Percentiles rank a stretch among this genome's conserved stretches.
These are phyloP conservation scores for Chaetomium strumarium DNA, from an alignment of 2,329 filamentous ascomycete genomes.

Conservation along the genomic window DNA sequence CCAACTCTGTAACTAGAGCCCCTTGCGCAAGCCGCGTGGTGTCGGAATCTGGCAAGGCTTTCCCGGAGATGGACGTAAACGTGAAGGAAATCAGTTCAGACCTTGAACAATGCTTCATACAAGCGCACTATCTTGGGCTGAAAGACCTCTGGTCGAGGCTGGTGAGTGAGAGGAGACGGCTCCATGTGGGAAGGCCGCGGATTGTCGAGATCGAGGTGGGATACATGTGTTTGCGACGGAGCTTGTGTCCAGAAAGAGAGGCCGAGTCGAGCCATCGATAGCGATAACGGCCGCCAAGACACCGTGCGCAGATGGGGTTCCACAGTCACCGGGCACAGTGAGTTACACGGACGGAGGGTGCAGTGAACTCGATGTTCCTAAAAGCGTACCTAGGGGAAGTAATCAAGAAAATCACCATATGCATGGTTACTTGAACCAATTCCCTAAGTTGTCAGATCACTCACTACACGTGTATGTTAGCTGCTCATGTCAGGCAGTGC, in stretches of 20 bases:
- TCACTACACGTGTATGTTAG: too few species aligned
- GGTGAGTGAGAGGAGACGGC: slow-evolving; percentile 86
- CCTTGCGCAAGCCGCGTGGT: neutral
- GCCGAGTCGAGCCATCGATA: slow-evolving; percentile 1
- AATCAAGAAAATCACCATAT: too few species aligned
- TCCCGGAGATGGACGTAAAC: slow-evolving; percentile 5
- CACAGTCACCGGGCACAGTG: neutral
- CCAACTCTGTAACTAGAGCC: neutral
- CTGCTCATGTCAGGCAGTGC: too few species aligned
- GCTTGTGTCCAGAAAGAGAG: neutral
- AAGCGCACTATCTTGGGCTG: slow-evolving; percentile 90
- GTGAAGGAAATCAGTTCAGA: slow-evolving; percentile 31
- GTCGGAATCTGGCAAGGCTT: neutral
- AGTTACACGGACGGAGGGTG: too few species aligned
- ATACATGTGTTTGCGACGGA: neutral
- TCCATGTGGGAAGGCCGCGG: slow-evolving; percentile 54
- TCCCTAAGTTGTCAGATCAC: too few species aligned
- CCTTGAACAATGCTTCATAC: slow-evolving; percentile 79
- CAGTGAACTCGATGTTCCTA: too few species aligned
- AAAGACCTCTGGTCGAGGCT: slow-evolving; percentile 82
- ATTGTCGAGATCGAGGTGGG: neutral
- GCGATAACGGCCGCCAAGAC: neutral
- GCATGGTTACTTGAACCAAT: too few species aligned
- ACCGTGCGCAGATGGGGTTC: neutral
- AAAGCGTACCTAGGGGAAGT: too few species aligned